These are phyloP conservation scores for Ophiostoma sp. DNA, from an alignment of 2,329 filamentous ascomycete genomes.

Conservation along the genomic window DNA sequence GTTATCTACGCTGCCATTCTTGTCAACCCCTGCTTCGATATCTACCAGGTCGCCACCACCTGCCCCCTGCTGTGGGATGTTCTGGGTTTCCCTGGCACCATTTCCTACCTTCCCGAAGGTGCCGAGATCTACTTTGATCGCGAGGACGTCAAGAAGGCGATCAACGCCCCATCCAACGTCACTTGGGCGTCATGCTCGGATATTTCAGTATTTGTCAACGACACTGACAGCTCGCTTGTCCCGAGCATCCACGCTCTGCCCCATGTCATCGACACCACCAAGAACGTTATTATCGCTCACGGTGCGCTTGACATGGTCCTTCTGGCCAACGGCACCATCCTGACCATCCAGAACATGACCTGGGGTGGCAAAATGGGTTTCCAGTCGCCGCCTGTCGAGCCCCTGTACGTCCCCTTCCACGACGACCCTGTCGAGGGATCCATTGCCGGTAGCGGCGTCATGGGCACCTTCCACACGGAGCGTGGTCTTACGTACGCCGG, in stretches of 20 bases:
- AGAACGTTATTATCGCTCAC: slow-evolving; percentile 69
- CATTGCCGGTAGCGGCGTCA: slow-evolving; percentile 49
- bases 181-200: slow-evolving; percentile 54
- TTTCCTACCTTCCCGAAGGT: slow-evolving; percentile 58
- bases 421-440: slow-evolving; percentile 36
- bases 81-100: slow-evolving; percentile 55
- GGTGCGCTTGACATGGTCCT: slow-evolving; percentile 65
- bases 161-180: slow-evolving; percentile 30
- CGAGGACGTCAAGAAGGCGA: slow-evolving; percentile 39
- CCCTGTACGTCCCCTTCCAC: slow-evolving; percentile 66
- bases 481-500: slow-evolving; percentile 67
- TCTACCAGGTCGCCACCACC: slow-evolving; percentile 66
- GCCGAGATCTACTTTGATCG: slow-evolving; percentile 65
- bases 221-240: slow-evolving; percentile 47
- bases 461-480: slow-evolving; percentile 66
- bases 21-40: slow-evolving; percentile 72
- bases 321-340: slow-evolving; percentile 61
- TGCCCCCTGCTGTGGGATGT: slow-evolving; percentile 68
- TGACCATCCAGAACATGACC: slow-evolving; percentile 75
- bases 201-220: slow-evolving; percentile 35
- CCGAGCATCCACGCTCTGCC: slow-evolving; percentile 57
- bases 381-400: slow-evolving; percentile 51
- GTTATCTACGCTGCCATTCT: slow-evolving; percentile 49
- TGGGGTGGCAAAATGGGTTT: slow-evolving; percentile 70
- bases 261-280: slow-evolving; percentile 64